Evolutionary conservation across 2,329 filamentous ascomycete genomes (phyloP), one percentile per base, ranked within the genome.

Genomic region (Trichothecium sympodiale): DNA sequence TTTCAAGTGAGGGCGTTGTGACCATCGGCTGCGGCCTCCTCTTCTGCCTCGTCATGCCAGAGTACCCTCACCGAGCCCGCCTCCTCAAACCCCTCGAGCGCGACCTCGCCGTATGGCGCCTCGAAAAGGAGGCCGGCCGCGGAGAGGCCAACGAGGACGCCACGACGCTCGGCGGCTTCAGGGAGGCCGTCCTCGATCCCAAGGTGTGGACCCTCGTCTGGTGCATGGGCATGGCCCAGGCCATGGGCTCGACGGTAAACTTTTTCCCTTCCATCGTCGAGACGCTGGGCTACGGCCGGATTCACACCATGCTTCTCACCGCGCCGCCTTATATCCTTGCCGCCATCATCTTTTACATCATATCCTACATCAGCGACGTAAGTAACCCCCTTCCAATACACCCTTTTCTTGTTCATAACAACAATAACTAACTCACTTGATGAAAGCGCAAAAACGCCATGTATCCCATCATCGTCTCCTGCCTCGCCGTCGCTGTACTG

Each of bases 391-490:
- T 2, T 25, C 18, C n/a, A 15, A 16, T 13, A 31, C 16, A 17
- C 4, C 2, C n/a, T 15, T 14, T 8, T 2, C 2, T 4, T 20
- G 8, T 17, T 17, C n/a, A 2, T 17, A 12, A 13, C n/a, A 29
- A 14, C 20, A 8, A 30, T 16, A 33, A 31, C 5, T 15, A 16
- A n/a, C n/a, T n/a, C n/a, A n/a, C n/a, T n/a, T n/a, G 77, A 4
- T 75, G 71, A 64, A 77, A 83, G 53, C 67, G 66, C 23, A 82
- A 75, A 0, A 76, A 77, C 27, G 78, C 83, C 53, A 70, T 80
- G 5, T 83, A 77, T 53, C 71, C 70, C 52, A 80, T 84, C 53
- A 70, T 84, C 41, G 64, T 65, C 0, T 38, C 72, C 2, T 78
- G 80, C 0, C 61, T 83, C 10, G 69, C 64, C 38, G 60, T 82